Conservation (phyloP, 805 yeast species). For the Candida qinlingensis region DNA sequence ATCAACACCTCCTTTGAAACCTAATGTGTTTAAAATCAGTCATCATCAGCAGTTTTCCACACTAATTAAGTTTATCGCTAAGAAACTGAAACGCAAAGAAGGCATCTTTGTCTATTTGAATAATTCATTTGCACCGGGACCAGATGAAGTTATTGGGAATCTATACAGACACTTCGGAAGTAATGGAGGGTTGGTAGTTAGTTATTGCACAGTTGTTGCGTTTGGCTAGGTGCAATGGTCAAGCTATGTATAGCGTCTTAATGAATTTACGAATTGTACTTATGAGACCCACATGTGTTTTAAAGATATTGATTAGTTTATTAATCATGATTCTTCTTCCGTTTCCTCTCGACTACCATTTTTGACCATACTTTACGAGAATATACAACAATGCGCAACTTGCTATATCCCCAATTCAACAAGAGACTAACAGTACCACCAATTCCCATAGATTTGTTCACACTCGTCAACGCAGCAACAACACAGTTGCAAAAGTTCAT, state of each 20-base stretch:
- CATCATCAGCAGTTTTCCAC: conserved; percentile 42
- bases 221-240: conserved; percentile 30
- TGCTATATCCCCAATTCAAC: too few species aligned
- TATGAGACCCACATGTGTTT: background rate
- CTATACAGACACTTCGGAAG: conserved; percentile 30
- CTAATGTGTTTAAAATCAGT: conserved; percentile 46
- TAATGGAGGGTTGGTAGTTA: conserved; percentile 36
- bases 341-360: background rate
- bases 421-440: conserved; percentile 59
- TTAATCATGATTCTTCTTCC: background rate
- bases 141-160: conserved; percentile 38
- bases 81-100: conserved; percentile 28
- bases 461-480: conserved; percentile 61
- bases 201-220: conserved; percentile 43
- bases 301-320: background rate
- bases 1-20: conserved; percentile 44
- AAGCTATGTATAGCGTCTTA: background rate
- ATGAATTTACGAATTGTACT: background rate
- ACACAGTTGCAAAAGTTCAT: conserved; percentile 67
- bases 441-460: conserved; percentile 50
- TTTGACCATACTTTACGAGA: too few species aligned
- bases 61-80: conserved; percentile 39
- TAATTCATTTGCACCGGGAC: conserved; percentile 41
- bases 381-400: too few species aligned
- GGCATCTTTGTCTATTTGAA: conserved; percentile 38